Base-by-base conservation (phyloP, 1,284 basidiomycete species). In the Agroathelia rolfsii region DNA sequence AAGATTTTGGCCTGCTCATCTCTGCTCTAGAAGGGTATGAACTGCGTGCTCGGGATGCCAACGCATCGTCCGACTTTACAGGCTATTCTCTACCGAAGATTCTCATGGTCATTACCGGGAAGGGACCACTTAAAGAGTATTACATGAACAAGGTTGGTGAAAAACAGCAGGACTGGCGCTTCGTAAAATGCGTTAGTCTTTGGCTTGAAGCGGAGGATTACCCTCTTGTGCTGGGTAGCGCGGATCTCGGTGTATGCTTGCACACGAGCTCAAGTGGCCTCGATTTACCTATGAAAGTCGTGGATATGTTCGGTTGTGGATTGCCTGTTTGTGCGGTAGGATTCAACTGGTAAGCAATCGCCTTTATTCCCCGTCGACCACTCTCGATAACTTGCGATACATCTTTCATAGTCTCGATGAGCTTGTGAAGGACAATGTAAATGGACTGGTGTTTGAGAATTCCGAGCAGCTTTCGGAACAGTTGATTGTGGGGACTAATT, bases 251-350 rank as follows among this genome's bases (percentile, higher is more conserved):
- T 1, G 72, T 98, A 30, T 89, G 79, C 37, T 62, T 99, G 36
- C 95, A 99, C 55, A 75, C 79, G 11, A 90, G 86, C 52, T 92
- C 87, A 1, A 94, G 88, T 1, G 85, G 76, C 0, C 60, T 94
- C 28, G 95, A 99, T 56, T 63, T 99, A 33, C 95, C 95, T 2
- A 99, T 99, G 95, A 99, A 99, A 57, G 81, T 99, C 6, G 93
- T 99, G 2, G 95, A 99, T 55, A 97, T 98, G 95, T 95, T 98
- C 56, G 95, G 95, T 0, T 97, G 92, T 45, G 82, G 78, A 2
- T 62, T 96, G 32, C 93, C 93, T 0, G 95, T 97, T 3, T 85
- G 93, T 41, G 93, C 95, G 1, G 66, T 92, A 6, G 68, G 80
- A 26, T 99, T 96, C 51, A 62, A 67, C 23, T 95, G 85, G 88